These are phyloP conservation scores for Jackrogersella minutella DNA, from an alignment of 495 filamentous ascomycete species.

Conservation along the genomic window DNA sequence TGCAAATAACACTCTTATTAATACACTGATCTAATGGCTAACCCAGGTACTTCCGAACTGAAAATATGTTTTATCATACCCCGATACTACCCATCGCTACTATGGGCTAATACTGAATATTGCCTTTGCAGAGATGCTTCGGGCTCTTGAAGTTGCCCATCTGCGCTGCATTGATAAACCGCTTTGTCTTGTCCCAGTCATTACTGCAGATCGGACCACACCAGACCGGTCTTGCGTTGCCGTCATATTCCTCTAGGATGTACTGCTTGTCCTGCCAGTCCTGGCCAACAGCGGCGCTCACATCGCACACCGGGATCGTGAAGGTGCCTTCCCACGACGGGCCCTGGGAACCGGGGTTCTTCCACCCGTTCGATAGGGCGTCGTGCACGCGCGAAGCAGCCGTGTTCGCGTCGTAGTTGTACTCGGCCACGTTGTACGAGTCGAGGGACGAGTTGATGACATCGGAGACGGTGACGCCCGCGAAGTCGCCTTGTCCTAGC, in stretches of 20 bases:
- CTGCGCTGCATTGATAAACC: background rate
- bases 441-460: constrained; percentile 22
- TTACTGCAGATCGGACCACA: background rate
- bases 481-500: constrained; percentile 1
- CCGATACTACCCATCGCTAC: too few species aligned
- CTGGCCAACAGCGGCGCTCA: background rate
- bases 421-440: constrained; percentile 22
- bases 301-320: constrained; percentile 6
- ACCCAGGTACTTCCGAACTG: too few species aligned
- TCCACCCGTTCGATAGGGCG: constrained; percentile 3
- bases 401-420: constrained; percentile 17
- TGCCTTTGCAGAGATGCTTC: background rate
- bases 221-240: background rate
- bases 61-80: too few species aligned
- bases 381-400: constrained; percentile 6
- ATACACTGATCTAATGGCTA: background rate
- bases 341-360: background rate
- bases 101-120: too few species aligned
- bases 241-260: background rate
- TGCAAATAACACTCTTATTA: background rate
- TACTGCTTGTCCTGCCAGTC: background rate
- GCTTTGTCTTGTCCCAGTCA: constrained; percentile 4
- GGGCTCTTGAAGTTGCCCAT: background rate
- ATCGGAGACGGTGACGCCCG: background rate
- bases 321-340: constrained; percentile 3